A percentile compares a stretch with the other conserved stretches of the same genome.
Evolutionary conservation across 768 basidiomycete genomes (phyloP).

Genomic region (Suillus weaverae): DNA sequence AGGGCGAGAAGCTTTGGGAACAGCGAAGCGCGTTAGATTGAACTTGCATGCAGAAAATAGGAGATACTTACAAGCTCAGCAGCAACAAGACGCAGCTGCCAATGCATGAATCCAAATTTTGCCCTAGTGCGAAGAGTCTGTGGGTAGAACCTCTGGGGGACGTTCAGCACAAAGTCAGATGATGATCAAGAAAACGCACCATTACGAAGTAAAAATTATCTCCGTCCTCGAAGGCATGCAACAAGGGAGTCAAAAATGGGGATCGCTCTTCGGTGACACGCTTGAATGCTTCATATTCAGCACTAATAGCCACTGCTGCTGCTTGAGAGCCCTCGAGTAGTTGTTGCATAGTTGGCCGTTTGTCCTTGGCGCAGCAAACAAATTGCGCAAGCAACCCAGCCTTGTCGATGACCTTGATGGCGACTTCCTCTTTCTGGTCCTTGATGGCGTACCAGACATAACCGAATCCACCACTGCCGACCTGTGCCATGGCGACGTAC

Average conservation of each 20-base stretch:
- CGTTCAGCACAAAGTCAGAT: background rate
- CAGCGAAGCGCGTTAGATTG: background rate
- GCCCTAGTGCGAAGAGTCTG: conserved; percentile 10
- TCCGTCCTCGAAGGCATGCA: conserved; percentile 12
- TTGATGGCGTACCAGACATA: conserved; percentile 12
- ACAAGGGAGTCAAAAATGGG: conserved; percentile 15
- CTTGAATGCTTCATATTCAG: conserved; percentile 6
- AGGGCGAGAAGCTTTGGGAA: conserved; percentile 10
- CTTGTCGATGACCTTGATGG: conserved; percentile 14
- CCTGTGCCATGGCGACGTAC: conserved; percentile 5
- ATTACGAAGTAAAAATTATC: conserved; percentile 18
- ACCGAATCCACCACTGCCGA: conserved; percentile 12
- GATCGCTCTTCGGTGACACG: conserved; percentile 1
- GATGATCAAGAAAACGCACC: conserved; percentile 4
- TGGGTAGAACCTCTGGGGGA: conserved; percentile 13
- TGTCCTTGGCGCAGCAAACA: background rate
- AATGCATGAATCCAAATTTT: conserved; percentile 9
- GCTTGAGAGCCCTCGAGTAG: background rate
- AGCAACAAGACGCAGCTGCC: conserved; percentile 15
- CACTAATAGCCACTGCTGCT: background rate
- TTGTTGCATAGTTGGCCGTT: background rate
- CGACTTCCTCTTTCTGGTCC: conserved; percentile 12
- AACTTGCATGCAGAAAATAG: background rate
- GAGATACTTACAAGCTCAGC: conserved; percentile 16
- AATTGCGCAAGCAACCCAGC: background rate